Conservation (phyloP, 352 stramenopile species). For the Phytophthora macrochlamydospora region DNA sequence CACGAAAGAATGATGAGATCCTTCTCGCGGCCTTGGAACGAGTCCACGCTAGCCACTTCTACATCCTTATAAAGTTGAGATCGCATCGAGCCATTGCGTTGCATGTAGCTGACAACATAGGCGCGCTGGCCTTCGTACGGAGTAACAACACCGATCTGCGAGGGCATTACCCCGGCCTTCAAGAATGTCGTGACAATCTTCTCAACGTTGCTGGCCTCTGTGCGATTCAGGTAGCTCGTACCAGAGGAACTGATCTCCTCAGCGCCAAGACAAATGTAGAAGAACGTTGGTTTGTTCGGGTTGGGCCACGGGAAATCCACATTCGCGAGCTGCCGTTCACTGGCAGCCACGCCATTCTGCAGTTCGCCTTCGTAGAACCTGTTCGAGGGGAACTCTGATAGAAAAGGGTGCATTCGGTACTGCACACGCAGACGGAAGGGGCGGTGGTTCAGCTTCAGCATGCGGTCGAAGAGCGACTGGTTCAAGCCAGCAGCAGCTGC, state of each 20-base stretch:
- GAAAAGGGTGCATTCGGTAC: constrained; percentile 99
- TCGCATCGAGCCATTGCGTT: constrained; percentile 93
- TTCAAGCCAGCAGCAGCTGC: constrained; percentile 97
- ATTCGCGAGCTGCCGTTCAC: constrained; percentile 87
- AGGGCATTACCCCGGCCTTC: constrained; percentile 90
- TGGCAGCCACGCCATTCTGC: constrained; percentile 97
- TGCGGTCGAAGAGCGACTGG: constrained; percentile 97
- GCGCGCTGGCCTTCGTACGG: constrained; percentile 98
- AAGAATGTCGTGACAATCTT: constrained; percentile 98
- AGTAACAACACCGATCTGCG: constrained; percentile 97
- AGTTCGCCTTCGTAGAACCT: constrained; percentile 99
- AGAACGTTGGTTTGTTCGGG: constrained; percentile 97
- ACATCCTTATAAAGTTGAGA: constrained; percentile 97
- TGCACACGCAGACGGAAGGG: constrained; percentile 98
- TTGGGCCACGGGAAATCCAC: constrained; percentile 98
- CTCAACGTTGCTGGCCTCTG: constrained; percentile 98
- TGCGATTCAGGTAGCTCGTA: constrained; percentile 99
- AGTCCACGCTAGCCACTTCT: constrained; percentile 99
- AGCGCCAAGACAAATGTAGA: constrained; percentile 96
- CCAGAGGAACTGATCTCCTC: constrained; percentile 98
- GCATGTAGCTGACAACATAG: constrained; percentile 99
- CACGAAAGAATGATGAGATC: constrained; percentile 98
- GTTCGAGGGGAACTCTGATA: constrained; percentile 99
- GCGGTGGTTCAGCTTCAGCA: constrained; percentile 95
- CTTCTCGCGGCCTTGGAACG: constrained; percentile 99